These are phyloP conservation scores for Paraphaeosphaeria sporulosa DNA, from an alignment of 2,329 filamentous ascomycete genomes.

Conservation along the genomic window DNA sequence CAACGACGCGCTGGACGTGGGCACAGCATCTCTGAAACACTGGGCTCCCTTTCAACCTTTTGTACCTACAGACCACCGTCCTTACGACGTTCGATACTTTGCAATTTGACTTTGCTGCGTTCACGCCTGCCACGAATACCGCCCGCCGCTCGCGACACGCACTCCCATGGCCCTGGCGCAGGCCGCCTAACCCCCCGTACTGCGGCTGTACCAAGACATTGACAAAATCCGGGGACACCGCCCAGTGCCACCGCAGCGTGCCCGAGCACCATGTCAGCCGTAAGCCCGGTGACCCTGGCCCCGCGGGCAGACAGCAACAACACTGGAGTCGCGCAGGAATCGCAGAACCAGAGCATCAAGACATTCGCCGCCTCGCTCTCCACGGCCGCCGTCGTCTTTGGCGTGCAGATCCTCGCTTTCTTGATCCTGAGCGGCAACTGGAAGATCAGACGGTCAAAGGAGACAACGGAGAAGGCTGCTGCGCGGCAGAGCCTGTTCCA, in stretches of 20 bases:
- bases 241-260: constrained; percentile 10
- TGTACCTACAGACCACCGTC: constrained; percentile 1
- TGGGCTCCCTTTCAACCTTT: not conserved
- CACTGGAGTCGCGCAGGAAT: constrained; percentile 22
- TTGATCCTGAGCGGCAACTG: constrained; percentile 49
- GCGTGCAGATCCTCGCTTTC: constrained; percentile 43
- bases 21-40: constrained; percentile 3
- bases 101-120: not conserved
- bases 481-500: constrained; percentile 46
- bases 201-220: not conserved
- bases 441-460: constrained; percentile 39
- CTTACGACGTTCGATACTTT: not conserved
- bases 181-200: not conserved
- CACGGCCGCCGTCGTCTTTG: constrained; percentile 46
- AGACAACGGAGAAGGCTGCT: constrained; percentile 26
- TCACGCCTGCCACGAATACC: not conserved
- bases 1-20: constrained; percentile 6
- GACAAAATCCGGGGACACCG: not conserved
- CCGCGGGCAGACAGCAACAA: constrained; percentile 3
- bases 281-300: not conserved
- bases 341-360: constrained; percentile 45
- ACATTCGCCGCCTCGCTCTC: constrained; percentile 48
- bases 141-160: not conserved
- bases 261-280: constrained; percentile 8
- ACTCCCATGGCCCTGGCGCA: constrained; percentile 10